Conservation (phyloP, 257 asterid species). For the Ilex aquifolium region DNA sequence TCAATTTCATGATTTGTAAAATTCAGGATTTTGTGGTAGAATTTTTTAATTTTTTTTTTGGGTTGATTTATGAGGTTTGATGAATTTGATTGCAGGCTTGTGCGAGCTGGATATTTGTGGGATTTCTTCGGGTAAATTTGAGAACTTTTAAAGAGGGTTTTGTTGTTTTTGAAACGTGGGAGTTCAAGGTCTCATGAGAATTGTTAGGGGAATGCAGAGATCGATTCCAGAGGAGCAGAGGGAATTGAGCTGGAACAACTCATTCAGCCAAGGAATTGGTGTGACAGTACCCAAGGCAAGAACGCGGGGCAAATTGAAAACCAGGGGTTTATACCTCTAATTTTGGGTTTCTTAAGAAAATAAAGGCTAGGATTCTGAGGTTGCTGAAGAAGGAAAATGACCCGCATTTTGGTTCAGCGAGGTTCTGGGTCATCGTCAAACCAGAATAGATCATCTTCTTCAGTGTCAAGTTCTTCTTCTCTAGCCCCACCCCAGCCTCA, state of each 20-base stretch:
- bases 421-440: conserved; percentile 79
- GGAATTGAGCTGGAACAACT: conserved; percentile 58
- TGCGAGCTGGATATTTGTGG: conserved; percentile 27
- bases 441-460: conserved; percentile 54
- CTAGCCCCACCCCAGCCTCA: conserved; percentile 35
- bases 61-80: too few species aligned
- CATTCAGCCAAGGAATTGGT: conserved; percentile 79
- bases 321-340: conserved; percentile 42
- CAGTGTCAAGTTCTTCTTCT: conserved; percentile 35
- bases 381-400: conserved; percentile 51
- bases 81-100: conserved; percentile 38
- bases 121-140: conserved; percentile 39
- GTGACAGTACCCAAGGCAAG: conserved; percentile 85
- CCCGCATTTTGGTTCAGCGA: conserved; percentile 86
- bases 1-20: too few species aligned
- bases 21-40: too few species aligned
- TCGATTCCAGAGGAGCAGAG: conserved; percentile 53
- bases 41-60: too few species aligned
- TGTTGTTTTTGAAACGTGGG: conserved; percentile 49
- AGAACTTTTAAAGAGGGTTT: conserved; percentile 56
- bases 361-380: conserved; percentile 21
- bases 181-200: conserved; percentile 94
- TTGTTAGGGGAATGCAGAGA: conserved; percentile 99
- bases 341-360: conserved; percentile 13
- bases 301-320: conserved; percentile 73